These are phyloP conservation scores for Triticum dicoccoides DNA, from an alignment of 176 grass and related monocot genomes.

Conservation along the genomic window DNA sequence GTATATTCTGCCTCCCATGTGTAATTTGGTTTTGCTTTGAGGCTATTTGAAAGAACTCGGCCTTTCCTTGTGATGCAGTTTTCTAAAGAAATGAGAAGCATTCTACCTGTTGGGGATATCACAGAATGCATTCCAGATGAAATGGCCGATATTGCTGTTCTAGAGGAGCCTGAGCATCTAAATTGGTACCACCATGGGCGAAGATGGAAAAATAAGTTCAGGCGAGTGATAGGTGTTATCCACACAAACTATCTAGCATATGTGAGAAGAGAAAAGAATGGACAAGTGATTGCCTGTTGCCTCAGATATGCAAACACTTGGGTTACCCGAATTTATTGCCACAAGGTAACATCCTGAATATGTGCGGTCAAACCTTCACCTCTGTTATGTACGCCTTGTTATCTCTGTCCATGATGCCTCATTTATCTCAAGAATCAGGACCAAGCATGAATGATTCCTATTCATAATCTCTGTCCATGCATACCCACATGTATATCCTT, in stretches of 20 bases:
- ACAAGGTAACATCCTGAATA: conserved; percentile 70
- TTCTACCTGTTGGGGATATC: conserved; percentile 87
- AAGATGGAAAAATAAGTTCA: conserved; percentile 91
- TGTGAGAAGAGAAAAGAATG: conserved; percentile 96
- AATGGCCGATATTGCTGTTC: conserved; percentile 77
- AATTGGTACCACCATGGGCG: conserved; percentile 96
- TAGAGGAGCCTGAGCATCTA: conserved; percentile 95
- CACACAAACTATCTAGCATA: conserved; percentile 99
- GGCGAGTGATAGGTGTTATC: conserved; percentile 77
- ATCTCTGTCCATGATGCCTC: background rate
- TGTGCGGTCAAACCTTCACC: background rate
- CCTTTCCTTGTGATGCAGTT: conserved; percentile 50
- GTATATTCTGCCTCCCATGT: background rate
- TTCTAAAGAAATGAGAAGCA: conserved; percentile 89
- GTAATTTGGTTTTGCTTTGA: background rate
- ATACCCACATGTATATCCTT: conserved; percentile 12
- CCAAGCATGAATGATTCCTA: background rate
- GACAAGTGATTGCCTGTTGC: conserved; percentile 63
- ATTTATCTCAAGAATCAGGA: background rate
- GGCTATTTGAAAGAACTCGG: background rate
- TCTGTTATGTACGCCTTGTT: background rate
- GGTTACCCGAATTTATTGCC: conserved; percentile 94
- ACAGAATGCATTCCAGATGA: conserved; percentile 85
- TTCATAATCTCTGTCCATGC: background rate
- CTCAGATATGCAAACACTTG: conserved; percentile 79